Evolutionary conservation across 345 rosid species (phyloP), one percentile per base, ranked within the genome.

Genomic region (Hevea brasiliensis): DNA sequence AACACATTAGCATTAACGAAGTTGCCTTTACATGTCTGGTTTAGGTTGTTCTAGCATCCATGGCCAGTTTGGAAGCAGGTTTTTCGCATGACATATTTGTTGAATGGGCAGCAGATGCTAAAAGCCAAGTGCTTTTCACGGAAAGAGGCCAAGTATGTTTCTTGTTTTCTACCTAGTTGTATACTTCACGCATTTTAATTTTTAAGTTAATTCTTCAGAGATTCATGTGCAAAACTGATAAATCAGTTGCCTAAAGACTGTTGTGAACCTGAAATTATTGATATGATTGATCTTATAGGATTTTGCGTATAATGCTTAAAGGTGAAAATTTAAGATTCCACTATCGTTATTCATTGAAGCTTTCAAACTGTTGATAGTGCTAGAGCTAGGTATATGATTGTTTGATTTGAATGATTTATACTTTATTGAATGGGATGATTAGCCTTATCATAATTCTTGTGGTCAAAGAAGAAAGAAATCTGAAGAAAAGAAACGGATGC

Each of bases 21-120:
- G 51, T 68, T 84, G 45, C 73, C 58, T 68, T 37, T 68, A 24
- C 67, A 27, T 72, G 57, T 72, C 61, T 72, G 72, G 35, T 77
- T 74, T 77, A 95, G 99, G 90, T 95, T 78, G 96, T 92, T 68
- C 86, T 95, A 76, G 92, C 96, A 68, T 95, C 99, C 81, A 91
- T 95, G 98, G 99, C 88, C 70, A 95, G 99, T 75, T 88, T 95
- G 74, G 98, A 95, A 82, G 96, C 97, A 54, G 99, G 99, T 57
- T 92, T 92, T 78, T 86, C 99, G 80, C 99, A 90, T 72, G 98
- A 92, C 76, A 92, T 95, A 79, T 92, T 95, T 67, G 97, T 89
- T 71, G 97, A 95, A 65, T 95, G 97, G 99, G 98, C 98, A 18
- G 81, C 87, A 74, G 99, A 92, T 82, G 81, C 78, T 23, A 92